phyloP scores from a whole-genome alignment of 2,329 filamentous ascomycete genomes.

The Fusarium sarcochroum region DNA sequence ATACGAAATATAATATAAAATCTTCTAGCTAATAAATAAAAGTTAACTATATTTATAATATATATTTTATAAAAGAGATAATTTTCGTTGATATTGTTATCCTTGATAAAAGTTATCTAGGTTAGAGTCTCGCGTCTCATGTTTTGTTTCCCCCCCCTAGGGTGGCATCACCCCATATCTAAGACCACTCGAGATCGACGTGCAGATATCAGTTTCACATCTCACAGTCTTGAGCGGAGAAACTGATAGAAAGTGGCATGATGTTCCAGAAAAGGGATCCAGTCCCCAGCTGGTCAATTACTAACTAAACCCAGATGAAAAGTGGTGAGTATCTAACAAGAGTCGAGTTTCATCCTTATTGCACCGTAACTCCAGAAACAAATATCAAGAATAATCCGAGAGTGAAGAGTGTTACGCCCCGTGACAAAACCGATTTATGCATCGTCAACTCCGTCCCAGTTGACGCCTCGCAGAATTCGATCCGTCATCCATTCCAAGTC shows the following conservation, averaged over 20 bases:
- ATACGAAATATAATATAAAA: no score
- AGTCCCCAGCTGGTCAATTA: slow-evolving; percentile 5
- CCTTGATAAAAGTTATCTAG: no score
- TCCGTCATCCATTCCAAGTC: background rate
- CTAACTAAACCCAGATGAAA: background rate
- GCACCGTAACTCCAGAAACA: slow-evolving; percentile 33
- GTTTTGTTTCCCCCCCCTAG: no score
- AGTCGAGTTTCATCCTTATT: slow-evolving; percentile 36
- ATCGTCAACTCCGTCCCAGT: slow-evolving; percentile 7
- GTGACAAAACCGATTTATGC: background rate
- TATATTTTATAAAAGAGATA: no score
- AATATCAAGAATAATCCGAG: background rate
- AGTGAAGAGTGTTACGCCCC: background rate
- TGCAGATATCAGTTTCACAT: background rate
- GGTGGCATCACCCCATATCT: slow-evolving; percentile 33
- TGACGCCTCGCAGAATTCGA: slow-evolving; percentile 24
- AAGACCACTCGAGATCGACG: slow-evolving; percentile 11
- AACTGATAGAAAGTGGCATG: slow-evolving; percentile 6
- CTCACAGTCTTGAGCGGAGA: background rate
- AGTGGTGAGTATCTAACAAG: slow-evolving; percentile 33
- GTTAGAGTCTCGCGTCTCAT: no score
- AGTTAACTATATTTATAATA: no score
- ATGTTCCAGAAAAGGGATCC: slow-evolving; percentile 5
- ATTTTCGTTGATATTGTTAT: no score
- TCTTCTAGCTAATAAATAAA: no score